phyloP scores from a whole-genome alignment of 73 alveolate species.

The Paramecium pentaurelia region DNA sequence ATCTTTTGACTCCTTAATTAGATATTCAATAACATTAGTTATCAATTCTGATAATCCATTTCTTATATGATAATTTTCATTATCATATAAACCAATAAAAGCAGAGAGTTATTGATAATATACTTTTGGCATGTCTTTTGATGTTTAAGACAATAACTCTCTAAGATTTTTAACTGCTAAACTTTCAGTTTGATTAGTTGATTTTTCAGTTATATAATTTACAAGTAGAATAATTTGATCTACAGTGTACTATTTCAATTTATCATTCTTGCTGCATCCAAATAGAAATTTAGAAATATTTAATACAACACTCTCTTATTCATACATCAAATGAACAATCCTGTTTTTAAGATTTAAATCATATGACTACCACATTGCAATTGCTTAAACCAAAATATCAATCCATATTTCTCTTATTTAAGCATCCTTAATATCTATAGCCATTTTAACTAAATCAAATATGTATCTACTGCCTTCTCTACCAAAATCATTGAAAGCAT shows the following conservation, averaged over 20 bases:
- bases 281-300: background rate
- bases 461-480: slow-evolving; percentile 31
- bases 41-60: slow-evolving; percentile 9
- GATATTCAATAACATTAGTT: background rate
- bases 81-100: background rate
- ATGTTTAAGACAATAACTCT: background rate
- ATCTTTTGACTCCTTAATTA: background rate
- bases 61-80: slow-evolving; percentile 33
- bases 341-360: background rate
- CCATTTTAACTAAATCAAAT: slow-evolving; percentile 13
- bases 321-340: background rate
- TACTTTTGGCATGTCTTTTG: background rate
- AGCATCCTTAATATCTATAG: background rate
- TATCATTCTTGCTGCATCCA: background rate
- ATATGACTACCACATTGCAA: background rate
- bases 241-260: background rate
- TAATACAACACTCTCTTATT: background rate
- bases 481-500: background rate
- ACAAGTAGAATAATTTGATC: slow-evolving; percentile 1
- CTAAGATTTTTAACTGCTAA: background rate
- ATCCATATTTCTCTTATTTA: slow-evolving; percentile 12
- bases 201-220: background rate
- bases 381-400: background rate
- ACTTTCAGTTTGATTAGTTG: slow-evolving; percentile 19
- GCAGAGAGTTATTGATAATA: background rate